A percentile compares a stretch with the other conserved stretches of the same genome.
Conservation (phyloP, 106 monocot species). For the Allium sativum region DNA sequence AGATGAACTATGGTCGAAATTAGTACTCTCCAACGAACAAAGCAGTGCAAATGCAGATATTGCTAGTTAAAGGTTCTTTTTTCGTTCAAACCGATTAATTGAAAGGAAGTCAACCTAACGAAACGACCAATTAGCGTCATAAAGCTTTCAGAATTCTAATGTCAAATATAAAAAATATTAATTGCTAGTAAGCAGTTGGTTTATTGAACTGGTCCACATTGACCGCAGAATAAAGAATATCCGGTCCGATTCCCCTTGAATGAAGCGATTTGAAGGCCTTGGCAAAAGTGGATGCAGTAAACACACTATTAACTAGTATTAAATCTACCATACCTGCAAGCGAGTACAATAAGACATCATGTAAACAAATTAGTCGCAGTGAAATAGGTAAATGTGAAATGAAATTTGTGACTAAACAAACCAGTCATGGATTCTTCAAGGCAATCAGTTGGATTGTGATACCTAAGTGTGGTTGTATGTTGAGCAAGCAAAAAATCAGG, state of each 20-base stretch:
- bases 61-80: slow-evolving; percentile 86
- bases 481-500: slow-evolving; percentile 91
- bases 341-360: background rate
- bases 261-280: slow-evolving; percentile 58
- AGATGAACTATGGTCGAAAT: slow-evolving; percentile 13
- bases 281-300: slow-evolving; percentile 81
- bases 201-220: slow-evolving; percentile 63
- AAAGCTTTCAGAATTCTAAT: no score
- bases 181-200: slow-evolving; percentile 71
- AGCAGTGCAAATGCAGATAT: slow-evolving; percentile 86
- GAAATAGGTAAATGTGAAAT: no score
- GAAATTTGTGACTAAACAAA: slow-evolving; percentile 13
- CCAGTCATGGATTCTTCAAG: slow-evolving; percentile 93
- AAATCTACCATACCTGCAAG: slow-evolving; percentile 76
- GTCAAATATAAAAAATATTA: slow-evolving; percentile 25
- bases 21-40: slow-evolving; percentile 19
- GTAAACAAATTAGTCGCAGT: background rate
- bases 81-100: slow-evolving; percentile 95
- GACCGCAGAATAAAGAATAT: slow-evolving; percentile 83
- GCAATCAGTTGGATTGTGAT: slow-evolving; percentile 83
- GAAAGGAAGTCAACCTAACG: slow-evolving; percentile 85
- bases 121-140: no score
- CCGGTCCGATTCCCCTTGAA: slow-evolving; percentile 42
- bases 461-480: slow-evolving; percentile 64
- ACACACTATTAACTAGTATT: slow-evolving; percentile 89